Evolutionary conservation across 208 protist genomes (phyloP).

Genomic region (Tritrichomonas musculus): DNA sequence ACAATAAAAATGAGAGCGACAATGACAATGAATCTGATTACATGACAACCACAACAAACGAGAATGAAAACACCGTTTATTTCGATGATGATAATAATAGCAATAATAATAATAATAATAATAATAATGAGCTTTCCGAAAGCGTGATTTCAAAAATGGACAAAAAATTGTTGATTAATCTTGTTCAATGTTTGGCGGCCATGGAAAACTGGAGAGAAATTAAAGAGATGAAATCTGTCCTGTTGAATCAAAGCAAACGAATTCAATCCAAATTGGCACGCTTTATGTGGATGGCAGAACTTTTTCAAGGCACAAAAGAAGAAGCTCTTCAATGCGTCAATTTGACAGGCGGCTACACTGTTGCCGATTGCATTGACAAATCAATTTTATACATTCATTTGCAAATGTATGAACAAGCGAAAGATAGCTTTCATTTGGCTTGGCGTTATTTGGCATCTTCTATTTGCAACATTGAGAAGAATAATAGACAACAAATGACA

Average conservation of each 20-base stretch:
- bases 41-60: background rate
- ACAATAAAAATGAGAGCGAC: too few relatives aligned
- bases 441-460: background rate
- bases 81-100: too few relatives aligned
- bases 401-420: background rate
- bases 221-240: background rate
- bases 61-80: background rate
- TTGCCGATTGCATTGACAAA: background rate
- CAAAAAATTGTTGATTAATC: background rate
- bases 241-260: background rate
- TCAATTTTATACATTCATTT: background rate
- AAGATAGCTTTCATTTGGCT: background rate
- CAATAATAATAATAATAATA: too few relatives aligned
- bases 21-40: too few relatives aligned
- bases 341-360: background rate
- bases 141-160: too few relatives aligned
- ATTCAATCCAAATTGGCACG: background rate
- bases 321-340: background rate
- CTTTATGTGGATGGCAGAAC: background rate
- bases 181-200: background rate
- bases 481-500: background rate
- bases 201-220: conserved; percentile 1
- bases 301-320: background rate
- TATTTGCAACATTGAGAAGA: background rate
- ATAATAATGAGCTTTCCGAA: too few relatives aligned